A percentile compares a stretch with the other conserved stretches of the same genome.
These are phyloP conservation scores for Leptographium flavum DNA, from an alignment of 2,329 filamentous ascomycete species.

Conservation along the genomic window DNA sequence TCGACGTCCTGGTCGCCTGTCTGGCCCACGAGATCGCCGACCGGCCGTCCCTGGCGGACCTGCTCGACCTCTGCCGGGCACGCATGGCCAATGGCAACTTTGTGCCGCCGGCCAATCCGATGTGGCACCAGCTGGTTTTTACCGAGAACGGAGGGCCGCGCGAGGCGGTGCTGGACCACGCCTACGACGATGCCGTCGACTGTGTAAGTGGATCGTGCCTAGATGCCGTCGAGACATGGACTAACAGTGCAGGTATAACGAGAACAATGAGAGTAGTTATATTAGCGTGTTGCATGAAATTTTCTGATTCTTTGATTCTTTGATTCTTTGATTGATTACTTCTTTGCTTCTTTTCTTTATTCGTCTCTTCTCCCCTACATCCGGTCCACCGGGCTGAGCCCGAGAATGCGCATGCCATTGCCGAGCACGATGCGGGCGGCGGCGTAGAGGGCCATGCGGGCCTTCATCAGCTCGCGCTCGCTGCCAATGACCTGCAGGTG, in stretches of 20 bases:
- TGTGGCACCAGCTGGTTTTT: too few relatives aligned
- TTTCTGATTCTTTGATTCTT: too few relatives aligned
- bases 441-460: constrained; percentile 66
- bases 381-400: constrained; percentile 62
- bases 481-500: constrained; percentile 70
- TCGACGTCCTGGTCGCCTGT: constrained; percentile 6
- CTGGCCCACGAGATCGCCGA: constrained; percentile 3
- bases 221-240: too few relatives aligned
- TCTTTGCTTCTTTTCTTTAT: neutral
- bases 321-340: neutral
- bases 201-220: too few relatives aligned
- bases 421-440: constrained; percentile 59
- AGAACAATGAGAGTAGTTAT: too few relatives aligned
- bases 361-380: constrained; percentile 8
- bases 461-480: constrained; percentile 55
- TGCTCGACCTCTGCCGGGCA: neutral
- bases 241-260: too few relatives aligned
- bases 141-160: too few relatives aligned
- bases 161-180: too few relatives aligned
- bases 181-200: too few relatives aligned
- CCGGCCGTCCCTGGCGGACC: constrained; percentile 5
- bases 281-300: too few relatives aligned
- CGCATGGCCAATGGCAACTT: neutral
- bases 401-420: constrained; percentile 74
- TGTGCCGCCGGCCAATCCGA: neutral